Evolutionary conservation across 225 moss, liverwort and hornwort species (phyloP), one percentile per base, ranked within the genome.

Genomic region (Takakia lepidozioides): DNA sequence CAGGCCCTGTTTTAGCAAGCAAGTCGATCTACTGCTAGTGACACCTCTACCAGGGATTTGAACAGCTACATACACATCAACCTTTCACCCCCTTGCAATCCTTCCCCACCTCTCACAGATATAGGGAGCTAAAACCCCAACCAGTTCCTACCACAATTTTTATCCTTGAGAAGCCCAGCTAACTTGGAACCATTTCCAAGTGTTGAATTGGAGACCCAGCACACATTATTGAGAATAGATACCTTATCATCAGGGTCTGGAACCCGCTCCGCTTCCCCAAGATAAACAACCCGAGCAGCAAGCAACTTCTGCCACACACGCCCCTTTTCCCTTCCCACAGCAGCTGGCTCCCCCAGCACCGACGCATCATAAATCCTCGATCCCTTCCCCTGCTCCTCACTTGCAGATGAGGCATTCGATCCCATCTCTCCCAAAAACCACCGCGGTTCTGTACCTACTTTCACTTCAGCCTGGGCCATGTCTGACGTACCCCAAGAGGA

Each of bases 261-360:
- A 57, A 81, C 82, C 45, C 66, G 76, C 61, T 95, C 93, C 51
- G 86, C 65, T 58, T 95, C 93, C 10, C 89, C 93, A 10, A 95
- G 71, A 47, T 95, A 95, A 36, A 89, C 69, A 20, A 95, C 86
- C 38, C 93, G 78, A 43, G 76, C 86, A 50, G 70, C 81, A 59
- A 95, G 38, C 46, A 95, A 72, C 72, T 81, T 95, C 56, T 80
- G 62, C 93, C 93, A 95, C 25, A 89, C 89, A 35, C 72, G 67
- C 51, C 66, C 63, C 39, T 69, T 82, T 21, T 80, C 82, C 30
- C 63, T 76, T 45, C 86, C 72, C 38, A 89, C 49, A 5, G 66
- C 62, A n/a, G 62, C 64, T 27, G 93, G 93, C 61, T 95, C 93
- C 49, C 86, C 93, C 43, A 95, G 46, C 26, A 71, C 89, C 6